Base-by-base conservation (phyloP, 331 rosid species). In the Stylosanthes scabra region DNA sequence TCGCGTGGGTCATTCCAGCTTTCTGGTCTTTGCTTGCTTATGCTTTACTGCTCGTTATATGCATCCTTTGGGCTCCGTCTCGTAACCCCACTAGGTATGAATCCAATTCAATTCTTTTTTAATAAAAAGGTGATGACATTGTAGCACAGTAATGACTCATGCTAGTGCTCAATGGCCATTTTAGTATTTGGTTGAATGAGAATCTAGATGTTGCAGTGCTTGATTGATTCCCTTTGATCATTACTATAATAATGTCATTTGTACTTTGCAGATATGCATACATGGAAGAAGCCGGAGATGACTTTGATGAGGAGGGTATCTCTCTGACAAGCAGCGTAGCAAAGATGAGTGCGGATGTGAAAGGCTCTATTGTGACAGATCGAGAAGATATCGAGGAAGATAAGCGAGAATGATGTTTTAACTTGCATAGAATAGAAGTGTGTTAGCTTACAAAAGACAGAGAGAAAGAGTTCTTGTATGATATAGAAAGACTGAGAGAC, bases 1-100 rank as follows among this genome's bases (percentile, higher is more conserved):
- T 93, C 51, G 93, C 98, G 20, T 93, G 98, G 98, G 80, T 93
- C 77, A 91, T 93, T 82, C 97, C 98, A 41, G 96, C 96, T 11
- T 87, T 93, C 83, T 93, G 98, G 98, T 74, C 75, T 69, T 70
- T 89, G 69, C 90, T 93, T 79, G 89, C 97, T 46, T 93, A 75
- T 76, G 81, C 84, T 81, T 89, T 93, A 45, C 76, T 93, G 87
- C 79, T 72, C 37, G 84, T 89, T 66, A 87, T 93, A 65, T 93
- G 98, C 72, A 39, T 87, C 67, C 98, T 93, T 47, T 93, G 98
- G 98, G 97, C 97, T 81, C 97, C 98, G 72, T 91, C 97, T 37
- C 90, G 80, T 13, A 93, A 93, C 88, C 98, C 96, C 31, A 89
- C 96, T 11, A 91, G 98, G 98, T 93, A 86, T 12, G 55, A 5